Base-by-base conservation (phyloP, 2,329 filamentous ascomycete genomes). In the Diplodia intermedia region DNA sequence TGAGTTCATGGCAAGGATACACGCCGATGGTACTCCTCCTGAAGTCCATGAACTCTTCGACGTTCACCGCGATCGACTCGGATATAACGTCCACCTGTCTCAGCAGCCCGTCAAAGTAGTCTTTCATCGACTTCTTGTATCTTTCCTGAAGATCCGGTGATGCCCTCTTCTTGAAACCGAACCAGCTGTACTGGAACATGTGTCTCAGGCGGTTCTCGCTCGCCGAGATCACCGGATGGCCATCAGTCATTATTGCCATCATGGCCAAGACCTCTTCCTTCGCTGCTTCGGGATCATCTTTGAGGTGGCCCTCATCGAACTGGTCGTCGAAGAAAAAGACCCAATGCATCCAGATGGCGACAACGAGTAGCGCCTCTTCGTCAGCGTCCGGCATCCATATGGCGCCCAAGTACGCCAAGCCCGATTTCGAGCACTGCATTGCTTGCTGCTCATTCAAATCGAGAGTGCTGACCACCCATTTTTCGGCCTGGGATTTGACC, bases 301-400 rank as follows among this genome's bases (percentile, higher is more conserved):
- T 26, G 1, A 62, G 57, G 15, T 33, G 26, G 5, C 57, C 57
- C 26, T 62, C 57, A 14, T 62, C 57, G 40, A 62, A 62, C n/a
- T 62, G 57, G 40, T 62, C 57, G 40, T 62, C 57, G n/a, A 62
- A 62, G 26, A 29, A 62, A 11, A 62, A 62, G 26, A 62, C 40
- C 57, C 57, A 62, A 29, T 62, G 57, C 40, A 62, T 8, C 57
- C 57, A 62, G 33, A 50, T 29, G 4, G 47, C 26, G 14, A 62
- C 40, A 4, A 62, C 57, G 8, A 40, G 57, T 15, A 62, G 40
- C 26, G 26, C 57, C 57, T 62, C 57, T 20, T 62, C 40, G 18
- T 62, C 57, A 11, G 40, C 43, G n/a, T 62, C 57, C 5, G 57
- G 40, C 4, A 62, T 15, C 57, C 57, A 62, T 6, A 49, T 5